A percentile compares a stretch with the other conserved stretches of the same genome.
phyloP scores from a whole-genome alignment of 352 stramenopile species.

The Hyaloperonospora arabidopsidis region DNA sequence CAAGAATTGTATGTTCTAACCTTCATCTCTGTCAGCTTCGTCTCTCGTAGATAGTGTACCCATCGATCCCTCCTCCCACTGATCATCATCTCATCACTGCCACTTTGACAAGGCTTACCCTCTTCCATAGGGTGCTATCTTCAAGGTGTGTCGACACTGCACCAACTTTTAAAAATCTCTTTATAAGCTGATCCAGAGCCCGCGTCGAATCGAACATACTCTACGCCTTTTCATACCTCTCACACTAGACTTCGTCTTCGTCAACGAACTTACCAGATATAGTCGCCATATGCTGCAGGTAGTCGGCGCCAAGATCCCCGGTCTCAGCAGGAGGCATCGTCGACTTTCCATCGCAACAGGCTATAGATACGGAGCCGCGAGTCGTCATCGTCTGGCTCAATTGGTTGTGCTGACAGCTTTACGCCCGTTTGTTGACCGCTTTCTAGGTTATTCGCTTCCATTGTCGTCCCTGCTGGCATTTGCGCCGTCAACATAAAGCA shows the following conservation, averaged over 20 bases:
- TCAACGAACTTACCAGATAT: conserved; percentile 78
- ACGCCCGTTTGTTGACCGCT: conserved; percentile 6
- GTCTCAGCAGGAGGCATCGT: conserved; percentile 22
- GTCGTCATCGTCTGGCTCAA: conserved; percentile 56
- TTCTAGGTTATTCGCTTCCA: conserved; percentile 42
- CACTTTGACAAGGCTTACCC: conserved; percentile 18
- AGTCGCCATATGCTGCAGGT: conserved; percentile 56
- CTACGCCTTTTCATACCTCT: conserved; percentile 51
- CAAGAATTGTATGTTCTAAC: conserved; percentile 50
- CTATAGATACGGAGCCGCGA: conserved; percentile 70
- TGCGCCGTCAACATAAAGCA: conserved; percentile 42
- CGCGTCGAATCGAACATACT: conserved; percentile 63
- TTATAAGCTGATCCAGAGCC: no score
- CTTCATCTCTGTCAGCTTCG: conserved; percentile 44
- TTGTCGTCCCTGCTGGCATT: conserved; percentile 35
- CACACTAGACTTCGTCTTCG: conserved; percentile 45
- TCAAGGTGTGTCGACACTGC: conserved; percentile 14
- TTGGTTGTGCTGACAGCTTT: conserved; percentile 4
- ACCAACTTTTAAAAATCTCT: conserved; percentile 35
- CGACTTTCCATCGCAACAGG: conserved; percentile 66
- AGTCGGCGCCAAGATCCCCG: conserved; percentile 32
- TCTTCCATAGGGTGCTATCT: conserved; percentile 24
- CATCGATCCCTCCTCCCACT: conserved; percentile 13
- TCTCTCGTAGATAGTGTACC: conserved; percentile 75
- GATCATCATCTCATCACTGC: conserved; percentile 23